phyloP scores from a whole-genome alignment of 139 green algal species.

The Trebouxia sp. region DNA sequence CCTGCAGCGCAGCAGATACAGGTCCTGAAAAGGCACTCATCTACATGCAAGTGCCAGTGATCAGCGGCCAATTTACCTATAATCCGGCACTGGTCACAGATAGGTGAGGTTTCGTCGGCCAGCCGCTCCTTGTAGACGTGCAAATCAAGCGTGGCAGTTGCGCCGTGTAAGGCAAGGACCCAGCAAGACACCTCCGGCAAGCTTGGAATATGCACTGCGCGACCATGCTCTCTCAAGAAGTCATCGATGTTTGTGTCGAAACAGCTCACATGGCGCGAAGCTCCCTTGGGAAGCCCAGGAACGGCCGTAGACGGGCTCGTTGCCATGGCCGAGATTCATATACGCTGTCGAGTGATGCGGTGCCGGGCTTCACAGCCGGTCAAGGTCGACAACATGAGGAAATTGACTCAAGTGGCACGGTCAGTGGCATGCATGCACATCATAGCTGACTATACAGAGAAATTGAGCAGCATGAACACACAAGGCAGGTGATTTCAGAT shows the following conservation, averaged over 20 bases:
- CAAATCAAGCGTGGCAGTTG: conserved; percentile 24
- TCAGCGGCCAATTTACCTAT: conserved; percentile 64
- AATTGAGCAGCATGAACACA: too few species aligned
- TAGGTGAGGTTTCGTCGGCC: background rate
- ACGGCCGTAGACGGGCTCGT: too few species aligned
- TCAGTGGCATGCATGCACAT: too few species aligned
- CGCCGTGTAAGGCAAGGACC: conserved; percentile 30
- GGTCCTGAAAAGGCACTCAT: background rate
- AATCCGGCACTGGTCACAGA: conserved; percentile 84
- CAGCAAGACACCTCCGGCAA: conserved; percentile 36
- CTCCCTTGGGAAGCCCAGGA: background rate
- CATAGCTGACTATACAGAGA: too few species aligned
- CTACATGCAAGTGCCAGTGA: background rate
- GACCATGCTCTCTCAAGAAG: conserved; percentile 27
- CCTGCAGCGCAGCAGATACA: conserved; percentile 51
- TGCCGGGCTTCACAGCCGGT: too few species aligned
- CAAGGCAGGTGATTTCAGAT: too few species aligned
- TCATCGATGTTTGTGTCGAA: conserved; percentile 21
- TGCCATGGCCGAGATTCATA: too few species aligned
- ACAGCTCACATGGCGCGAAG: background rate
- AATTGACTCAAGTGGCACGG: too few species aligned
- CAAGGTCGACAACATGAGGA: too few species aligned
- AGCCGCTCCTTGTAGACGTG: conserved; percentile 50
- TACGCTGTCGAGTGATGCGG: too few species aligned
- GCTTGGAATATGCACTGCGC: background rate